These are phyloP conservation scores for Neoboletus brunneissimus DNA, from an alignment of 768 basidiomycete species.

Conservation along the genomic window DNA sequence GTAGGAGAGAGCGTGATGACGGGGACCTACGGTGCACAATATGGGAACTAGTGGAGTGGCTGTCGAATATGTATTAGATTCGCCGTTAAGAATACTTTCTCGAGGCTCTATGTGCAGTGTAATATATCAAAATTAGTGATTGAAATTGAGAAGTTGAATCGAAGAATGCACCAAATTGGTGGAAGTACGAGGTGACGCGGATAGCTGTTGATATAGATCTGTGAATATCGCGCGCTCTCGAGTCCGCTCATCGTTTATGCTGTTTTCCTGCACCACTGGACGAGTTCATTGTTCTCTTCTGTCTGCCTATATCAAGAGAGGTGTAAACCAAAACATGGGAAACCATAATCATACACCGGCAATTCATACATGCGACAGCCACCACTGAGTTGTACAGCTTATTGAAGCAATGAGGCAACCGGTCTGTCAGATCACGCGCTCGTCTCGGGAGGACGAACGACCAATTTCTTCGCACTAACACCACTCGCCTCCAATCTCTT, in stretches of 20 bases:
- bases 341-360: not conserved
- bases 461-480: conserved; percentile 40
- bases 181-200: not conserved
- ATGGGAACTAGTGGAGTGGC: not conserved
- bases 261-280: not conserved
- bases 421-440: not conserved
- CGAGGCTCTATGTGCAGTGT: not conserved
- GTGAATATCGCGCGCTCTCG: not conserved
- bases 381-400: not conserved
- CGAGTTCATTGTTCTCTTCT: not conserved
- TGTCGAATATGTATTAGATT: not conserved
- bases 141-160: not conserved
- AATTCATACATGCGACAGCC: not conserved
- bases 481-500: conserved; percentile 26
- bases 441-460: conserved; percentile 27
- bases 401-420: not conserved
- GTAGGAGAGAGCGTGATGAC: not conserved
- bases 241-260: too few species aligned
- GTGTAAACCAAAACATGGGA: not conserved
- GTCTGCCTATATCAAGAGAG: not conserved
- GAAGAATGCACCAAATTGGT: not conserved
- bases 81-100: not conserved
- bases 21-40: not conserved
- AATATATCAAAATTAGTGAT: not conserved
- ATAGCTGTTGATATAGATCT: not conserved